Base-by-base conservation (phyloP, 2,329 filamentous ascomycete species). In the Cordyceps tenuipes region DNA sequence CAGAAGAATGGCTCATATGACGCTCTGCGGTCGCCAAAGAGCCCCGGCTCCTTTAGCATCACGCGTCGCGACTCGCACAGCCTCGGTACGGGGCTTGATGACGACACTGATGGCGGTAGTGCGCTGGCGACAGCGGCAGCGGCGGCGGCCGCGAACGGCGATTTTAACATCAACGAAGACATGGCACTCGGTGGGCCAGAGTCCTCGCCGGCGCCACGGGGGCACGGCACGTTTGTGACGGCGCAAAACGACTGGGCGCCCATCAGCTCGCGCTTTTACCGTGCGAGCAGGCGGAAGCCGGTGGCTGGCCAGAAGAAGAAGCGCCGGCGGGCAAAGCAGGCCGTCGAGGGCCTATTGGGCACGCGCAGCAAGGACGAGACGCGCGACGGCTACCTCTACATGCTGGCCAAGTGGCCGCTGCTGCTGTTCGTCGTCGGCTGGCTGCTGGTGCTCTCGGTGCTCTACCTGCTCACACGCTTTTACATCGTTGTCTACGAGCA, bases 181-280 rank as follows among this genome's bases (percentile, higher is more conserved):
- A 75, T 73, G 0, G 72, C 43, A 7, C n/a, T 23, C 12, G 74
- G 21, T 10, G 55, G 34, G 21, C 31, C 21, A 3, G 46, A 34
- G 10, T 41, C 55, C 3, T 57, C 55, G 15, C 44, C 55, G 17
- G 55, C 46, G 7, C 31, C 46, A 15, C 46, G 47, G 5, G 55
- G 46, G 2, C 73, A 73, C 1, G 75, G 73, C 44, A 75, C 83
- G 54, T 91, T 92, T 70, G 90, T 97, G 67, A 89, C 90, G 3
- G 93, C 94, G 46, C 85, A 95, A 69, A 96, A 96, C 72, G 94
- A 99, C 77, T 99, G 94, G 94, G 87, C 90, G 17, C 94, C 94
- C 0, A 84, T 97, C 13, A 87, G 89, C 66, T 84, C 93, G 70
- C 86, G 82, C 61, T 80, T 92, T 23, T 70, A 76, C 66, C 66